A percentile compares a stretch with the other conserved stretches of the same genome.
Conservation (phyloP, 257 asterid species). For the Solanum bukasovii region DNA sequence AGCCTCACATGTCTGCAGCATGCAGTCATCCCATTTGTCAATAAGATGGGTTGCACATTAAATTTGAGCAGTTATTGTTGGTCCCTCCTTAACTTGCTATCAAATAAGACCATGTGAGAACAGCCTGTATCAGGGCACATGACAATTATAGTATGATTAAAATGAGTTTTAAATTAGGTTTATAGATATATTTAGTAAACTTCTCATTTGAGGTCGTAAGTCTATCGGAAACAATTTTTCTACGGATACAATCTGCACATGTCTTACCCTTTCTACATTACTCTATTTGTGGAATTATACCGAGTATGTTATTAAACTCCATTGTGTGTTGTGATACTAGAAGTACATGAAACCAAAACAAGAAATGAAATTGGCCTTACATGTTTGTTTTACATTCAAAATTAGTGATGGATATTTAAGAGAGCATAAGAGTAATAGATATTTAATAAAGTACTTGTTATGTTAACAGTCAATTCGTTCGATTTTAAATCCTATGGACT, state of each 20-base stretch:
- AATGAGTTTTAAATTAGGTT: neutral
- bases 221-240: too few relatives aligned
- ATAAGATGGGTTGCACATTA: constrained; percentile 7
- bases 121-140: constrained; percentile 8
- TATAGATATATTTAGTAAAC: neutral
- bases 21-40: neutral
- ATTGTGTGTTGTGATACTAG: neutral
- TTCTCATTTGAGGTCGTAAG: too few relatives aligned
- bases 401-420: neutral
- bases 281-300: neutral
- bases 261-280: neutral
- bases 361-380: neutral
- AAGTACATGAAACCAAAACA: neutral
- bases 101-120: constrained; percentile 12
- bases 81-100: constrained; percentile 10
- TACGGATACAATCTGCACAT: too few relatives aligned
- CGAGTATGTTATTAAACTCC: neutral
- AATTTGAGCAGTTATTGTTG: constrained; percentile 15
- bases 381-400: neutral
- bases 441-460: neutral
- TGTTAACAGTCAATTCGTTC: neutral
- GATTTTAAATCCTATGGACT: neutral
- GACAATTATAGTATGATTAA: neutral
- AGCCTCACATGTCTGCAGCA: neutral
- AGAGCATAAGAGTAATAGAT: neutral